phyloP scores from a whole-genome alignment of 768 basidiomycete genomes.

The Lactarius psammicola region DNA sequence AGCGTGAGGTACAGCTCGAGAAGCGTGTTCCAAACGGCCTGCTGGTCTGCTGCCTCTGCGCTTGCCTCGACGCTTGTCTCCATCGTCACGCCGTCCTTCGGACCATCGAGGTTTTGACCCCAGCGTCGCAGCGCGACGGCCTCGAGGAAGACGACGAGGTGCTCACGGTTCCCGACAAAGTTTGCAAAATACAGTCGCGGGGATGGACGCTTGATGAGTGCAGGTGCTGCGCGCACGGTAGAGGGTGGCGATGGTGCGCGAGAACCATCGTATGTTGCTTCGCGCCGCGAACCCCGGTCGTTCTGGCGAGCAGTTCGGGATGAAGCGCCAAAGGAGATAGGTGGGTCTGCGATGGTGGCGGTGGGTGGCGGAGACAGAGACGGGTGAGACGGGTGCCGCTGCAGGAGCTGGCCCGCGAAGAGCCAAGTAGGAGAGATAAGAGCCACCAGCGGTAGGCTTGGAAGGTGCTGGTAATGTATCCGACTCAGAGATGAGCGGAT shows the following conservation, averaged over 20 bases:
- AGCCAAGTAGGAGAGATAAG: slow-evolving; percentile 80
- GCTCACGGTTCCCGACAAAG: slow-evolving; percentile 83
- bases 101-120: slow-evolving; percentile 63
- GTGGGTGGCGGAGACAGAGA: slow-evolving; percentile 37
- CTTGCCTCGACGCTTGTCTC: slow-evolving; percentile 36
- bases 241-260: slow-evolving; percentile 35
- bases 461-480: slow-evolving; percentile 33
- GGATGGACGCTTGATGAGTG: slow-evolving; percentile 57
- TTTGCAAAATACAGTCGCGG: slow-evolving; percentile 90
- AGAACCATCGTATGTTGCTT: slow-evolving; percentile 40
- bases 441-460: slow-evolving; percentile 43
- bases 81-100: slow-evolving; percentile 25
- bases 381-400: slow-evolving; percentile 41
- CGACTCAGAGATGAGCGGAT: slow-evolving; percentile 47
- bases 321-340: slow-evolving; percentile 24
- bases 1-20: slow-evolving; percentile 86
- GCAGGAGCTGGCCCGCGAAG: slow-evolving; percentile 56
- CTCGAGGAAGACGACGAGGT: slow-evolving; percentile 88
- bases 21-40: slow-evolving; percentile 92
- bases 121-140: slow-evolving; percentile 77
- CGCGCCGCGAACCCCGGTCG: slow-evolving; percentile 36
- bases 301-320: slow-evolving; percentile 18
- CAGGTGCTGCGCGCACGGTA: slow-evolving; percentile 24
- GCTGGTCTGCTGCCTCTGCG: slow-evolving; percentile 55
- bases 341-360: slow-evolving; percentile 30